Evolutionary conservation across 83 land plant species (phyloP).

Genomic region (Picea abies): DNA sequence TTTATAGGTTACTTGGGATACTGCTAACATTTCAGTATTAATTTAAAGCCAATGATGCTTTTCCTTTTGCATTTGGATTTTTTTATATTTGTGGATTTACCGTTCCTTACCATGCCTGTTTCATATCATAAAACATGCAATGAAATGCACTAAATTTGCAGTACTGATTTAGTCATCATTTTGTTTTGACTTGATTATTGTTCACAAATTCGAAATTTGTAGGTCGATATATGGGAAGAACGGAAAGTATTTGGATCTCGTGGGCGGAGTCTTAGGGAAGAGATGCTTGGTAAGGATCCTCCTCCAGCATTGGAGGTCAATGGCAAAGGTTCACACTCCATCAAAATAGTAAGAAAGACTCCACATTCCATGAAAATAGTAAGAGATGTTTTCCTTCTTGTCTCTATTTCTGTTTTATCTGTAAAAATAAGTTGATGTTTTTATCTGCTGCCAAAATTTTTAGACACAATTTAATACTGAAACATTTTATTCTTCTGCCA

Average conservation of each 20-base stretch:
- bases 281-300: slow-evolving; percentile 59
- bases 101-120: not conserved
- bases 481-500: not conserved
- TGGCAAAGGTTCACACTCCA: slow-evolving; percentile 62
- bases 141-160: too few species aligned
- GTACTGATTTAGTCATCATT: not conserved
- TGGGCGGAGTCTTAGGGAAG: slow-evolving; percentile 76
- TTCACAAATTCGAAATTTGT: not conserved
- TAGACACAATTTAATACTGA: not conserved
- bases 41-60: not conserved
- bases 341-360: slow-evolving; percentile 74
- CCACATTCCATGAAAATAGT: slow-evolving; percentile 61
- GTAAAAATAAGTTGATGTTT: not conserved
- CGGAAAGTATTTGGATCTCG: slow-evolving; percentile 97
- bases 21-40: not conserved
- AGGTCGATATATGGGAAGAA: slow-evolving; percentile 96
- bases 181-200: not conserved
- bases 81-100: not conserved
- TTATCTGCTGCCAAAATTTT: not conserved
- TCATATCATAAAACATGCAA: not conserved
- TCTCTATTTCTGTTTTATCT: not conserved
- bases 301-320: slow-evolving; percentile 41
- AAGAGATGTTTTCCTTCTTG: slow-evolving; percentile 23
- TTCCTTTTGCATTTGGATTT: not conserved
- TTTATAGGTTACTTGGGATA: not conserved